Base-by-base conservation (phyloP, 208 protist species). In the Crithidia bombi region DNA sequence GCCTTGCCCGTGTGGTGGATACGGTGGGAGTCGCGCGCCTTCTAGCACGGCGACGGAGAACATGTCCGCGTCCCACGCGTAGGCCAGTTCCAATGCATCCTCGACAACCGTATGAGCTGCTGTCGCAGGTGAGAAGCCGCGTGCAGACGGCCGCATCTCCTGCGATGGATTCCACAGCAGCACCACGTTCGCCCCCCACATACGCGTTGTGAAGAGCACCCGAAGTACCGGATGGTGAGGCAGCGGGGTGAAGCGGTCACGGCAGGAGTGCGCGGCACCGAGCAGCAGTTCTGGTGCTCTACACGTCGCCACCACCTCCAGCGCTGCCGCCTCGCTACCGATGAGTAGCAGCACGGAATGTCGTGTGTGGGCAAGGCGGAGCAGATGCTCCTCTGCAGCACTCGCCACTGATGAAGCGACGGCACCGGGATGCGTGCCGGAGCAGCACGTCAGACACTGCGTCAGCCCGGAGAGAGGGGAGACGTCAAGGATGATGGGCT, bases 51-150 rank as follows among this genome's bases (percentile, higher is more conserved):
- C 87, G 1, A 93, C 81, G 21, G 87, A 85, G 59, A 95, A 85
- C 85, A 92, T 90, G 61, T 92, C 87, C 3, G 86, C 84, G 49
- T 85, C 79, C 90, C 90, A 95, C 26, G 81, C 68, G 52, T 75
- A 81, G 5, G 86, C 85, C 32, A 93, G 74, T 50, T 78, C 66
- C 50, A 95, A 63, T n/a, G 78, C 90, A 59, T 91, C 87, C 65
- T 86, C 83, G 14, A 92, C 78, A 5, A 82, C 63, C 3, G 68
- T 30, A 50, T 61, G 68, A 11, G 62, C 30, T 0, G 30, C 39
- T 14, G 59, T 28, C 26, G 30, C 59, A 6, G 41, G n/a, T 1
- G 36, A 39, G 2, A 30, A 23, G 47, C 36, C 41, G 38, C 47
- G 64, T 62, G 38, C 62, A 35, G 35, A 73, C 46, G n/a, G 65